phyloP scores from a whole-genome alignment of 305 asterid species.

The Stenogyne calaminthoides region DNA sequence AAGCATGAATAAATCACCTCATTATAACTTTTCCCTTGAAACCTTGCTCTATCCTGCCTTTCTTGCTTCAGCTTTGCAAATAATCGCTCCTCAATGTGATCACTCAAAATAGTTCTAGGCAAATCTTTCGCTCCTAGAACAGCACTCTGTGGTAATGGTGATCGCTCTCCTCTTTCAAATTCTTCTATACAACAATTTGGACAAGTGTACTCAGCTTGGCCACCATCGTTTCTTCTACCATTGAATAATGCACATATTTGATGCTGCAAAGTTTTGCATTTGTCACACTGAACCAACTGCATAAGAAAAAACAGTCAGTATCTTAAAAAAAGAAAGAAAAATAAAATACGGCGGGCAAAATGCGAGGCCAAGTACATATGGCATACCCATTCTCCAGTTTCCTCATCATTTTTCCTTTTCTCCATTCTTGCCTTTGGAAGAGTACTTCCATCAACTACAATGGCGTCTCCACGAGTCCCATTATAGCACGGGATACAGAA shows the following conservation, averaged over 20 bases:
- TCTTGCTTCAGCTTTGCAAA: slow-evolving; percentile 80
- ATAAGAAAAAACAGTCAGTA: slow-evolving; percentile 34
- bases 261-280: slow-evolving; percentile 99
- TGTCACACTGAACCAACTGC: slow-evolving; percentile 99
- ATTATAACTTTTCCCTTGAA: slow-evolving; percentile 77
- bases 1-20: slow-evolving; percentile 66
- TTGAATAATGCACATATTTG: slow-evolving; percentile 98
- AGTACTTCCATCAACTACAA: slow-evolving; percentile 65
- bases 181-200: slow-evolving; percentile 93
- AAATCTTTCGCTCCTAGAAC: slow-evolving; percentile 98
- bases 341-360: slow-evolving; percentile 9
- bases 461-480: slow-evolving; percentile 87
- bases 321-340: slow-evolving; percentile 3
- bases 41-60: slow-evolving; percentile 85
- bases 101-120: slow-evolving; percentile 91
- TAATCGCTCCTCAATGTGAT: slow-evolving; percentile 87
- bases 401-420: slow-evolving; percentile 94
- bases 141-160: slow-evolving; percentile 83
- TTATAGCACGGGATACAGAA: slow-evolving; percentile 90
- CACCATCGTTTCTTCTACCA: slow-evolving; percentile 95
- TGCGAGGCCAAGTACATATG: slow-evolving; percentile 16
- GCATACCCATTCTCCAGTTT: slow-evolving; percentile 95
- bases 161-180: slow-evolving; percentile 94
- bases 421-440: slow-evolving; percentile 85
- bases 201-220: slow-evolving; percentile 99